These are phyloP conservation scores for Ostreobium quekettii DNA, from an alignment of 139 green algal species.

Conservation along the genomic window DNA sequence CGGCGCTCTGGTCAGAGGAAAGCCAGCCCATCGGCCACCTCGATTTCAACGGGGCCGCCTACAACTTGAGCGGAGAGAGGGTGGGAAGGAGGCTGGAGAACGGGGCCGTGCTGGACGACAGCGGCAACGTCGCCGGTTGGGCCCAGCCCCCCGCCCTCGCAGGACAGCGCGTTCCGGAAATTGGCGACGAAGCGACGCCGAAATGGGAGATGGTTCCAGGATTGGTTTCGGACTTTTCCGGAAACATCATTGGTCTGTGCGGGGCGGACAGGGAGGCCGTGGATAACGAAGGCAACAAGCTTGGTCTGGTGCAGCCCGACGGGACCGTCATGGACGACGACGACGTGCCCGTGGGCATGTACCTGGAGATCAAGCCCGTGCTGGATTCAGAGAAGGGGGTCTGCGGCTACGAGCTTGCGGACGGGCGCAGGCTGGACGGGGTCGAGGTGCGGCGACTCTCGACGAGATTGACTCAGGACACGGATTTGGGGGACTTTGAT, in stretches of 20 bases:
- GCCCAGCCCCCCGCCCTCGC: too few relatives aligned
- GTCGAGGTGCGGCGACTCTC: too few relatives aligned
- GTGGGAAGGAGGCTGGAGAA: neutral
- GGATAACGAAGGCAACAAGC: neutral
- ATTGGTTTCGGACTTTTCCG: neutral
- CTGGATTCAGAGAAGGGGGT: neutral
- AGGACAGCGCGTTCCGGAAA: too few relatives aligned
- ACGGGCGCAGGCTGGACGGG: neutral
- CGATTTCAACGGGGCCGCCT: too few relatives aligned
- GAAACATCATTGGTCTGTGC: neutral
- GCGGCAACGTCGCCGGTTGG: neutral
- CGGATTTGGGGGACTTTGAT: too few relatives aligned
- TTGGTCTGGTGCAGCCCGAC: neutral
- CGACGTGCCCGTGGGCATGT: neutral
- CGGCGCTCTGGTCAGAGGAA: too few relatives aligned
- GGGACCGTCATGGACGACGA: neutral
- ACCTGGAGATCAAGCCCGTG: neutral
- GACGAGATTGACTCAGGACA: too few relatives aligned
- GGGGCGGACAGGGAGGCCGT: neutral
- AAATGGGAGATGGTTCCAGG: too few relatives aligned
- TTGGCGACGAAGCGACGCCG: too few relatives aligned
- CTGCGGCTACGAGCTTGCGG: neutral
- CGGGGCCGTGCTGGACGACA: neutral
- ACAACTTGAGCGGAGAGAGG: neutral
- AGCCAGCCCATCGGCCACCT: too few relatives aligned